phyloP scores from a whole-genome alignment of 768 basidiomycete genomes.

The Rhodotorula kratochvilovae region DNA sequence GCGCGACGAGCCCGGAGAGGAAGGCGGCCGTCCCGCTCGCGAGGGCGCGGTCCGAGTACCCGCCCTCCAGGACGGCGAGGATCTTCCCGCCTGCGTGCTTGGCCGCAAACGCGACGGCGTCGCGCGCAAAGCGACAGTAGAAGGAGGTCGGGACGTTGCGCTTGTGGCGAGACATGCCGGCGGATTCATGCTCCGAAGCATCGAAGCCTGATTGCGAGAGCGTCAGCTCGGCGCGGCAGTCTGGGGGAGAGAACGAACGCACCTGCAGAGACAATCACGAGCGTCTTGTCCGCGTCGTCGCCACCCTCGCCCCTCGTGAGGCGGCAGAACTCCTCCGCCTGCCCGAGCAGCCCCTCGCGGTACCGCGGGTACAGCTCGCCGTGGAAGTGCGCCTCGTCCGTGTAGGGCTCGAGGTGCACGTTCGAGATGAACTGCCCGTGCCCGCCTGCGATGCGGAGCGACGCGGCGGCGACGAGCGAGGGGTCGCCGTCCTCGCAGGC shows the following conservation, averaged over 20 bases:
- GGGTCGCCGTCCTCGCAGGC: constrained; percentile 68
- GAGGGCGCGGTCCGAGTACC: constrained; percentile 85
- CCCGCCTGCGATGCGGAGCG: constrained; percentile 66
- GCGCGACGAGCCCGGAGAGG: constrained; percentile 58
- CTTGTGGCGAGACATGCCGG: constrained; percentile 84
- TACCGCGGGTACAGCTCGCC: constrained; percentile 63
- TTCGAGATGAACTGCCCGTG: constrained; percentile 88
- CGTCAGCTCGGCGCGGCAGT: not conserved
- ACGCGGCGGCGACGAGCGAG: constrained; percentile 76
- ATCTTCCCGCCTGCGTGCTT: constrained; percentile 63
- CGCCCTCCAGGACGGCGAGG: constrained; percentile 88
- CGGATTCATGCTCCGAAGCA: constrained; percentile 84
- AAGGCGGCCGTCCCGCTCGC: constrained; percentile 79
- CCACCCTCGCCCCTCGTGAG: constrained; percentile 53
- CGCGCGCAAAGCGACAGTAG: constrained; percentile 74
- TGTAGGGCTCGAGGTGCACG: constrained; percentile 71
- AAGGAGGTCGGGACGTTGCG: constrained; percentile 84
- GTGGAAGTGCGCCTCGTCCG: constrained; percentile 70
- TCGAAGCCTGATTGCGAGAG: constrained; percentile 63
- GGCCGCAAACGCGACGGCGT: constrained; percentile 64
- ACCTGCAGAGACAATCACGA: constrained; percentile 77
- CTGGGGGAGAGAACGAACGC: constrained; percentile 14
- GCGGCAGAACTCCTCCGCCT: constrained; percentile 67
- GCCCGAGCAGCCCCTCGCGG: constrained; percentile 60
- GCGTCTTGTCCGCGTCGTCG: constrained; percentile 52